A percentile compares a stretch with the other conserved stretches of the same genome.
phyloP scores from a whole-genome alignment of 2,329 filamentous ascomycete species.

The Penicillium palitans region DNA sequence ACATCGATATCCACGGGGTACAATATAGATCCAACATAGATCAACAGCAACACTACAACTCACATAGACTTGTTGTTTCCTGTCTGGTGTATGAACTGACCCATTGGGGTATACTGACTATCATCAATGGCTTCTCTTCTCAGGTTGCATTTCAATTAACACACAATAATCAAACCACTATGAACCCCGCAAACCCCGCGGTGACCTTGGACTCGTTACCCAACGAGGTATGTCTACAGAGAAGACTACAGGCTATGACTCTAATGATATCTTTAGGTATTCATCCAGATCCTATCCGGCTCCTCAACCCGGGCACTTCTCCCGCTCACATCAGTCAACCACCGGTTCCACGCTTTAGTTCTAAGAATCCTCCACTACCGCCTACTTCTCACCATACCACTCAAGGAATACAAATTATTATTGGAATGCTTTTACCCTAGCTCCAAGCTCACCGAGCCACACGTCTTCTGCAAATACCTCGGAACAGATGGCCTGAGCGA shows the following conservation, averaged over 20 bases:
- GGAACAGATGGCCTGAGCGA: slow-evolving; percentile 62
- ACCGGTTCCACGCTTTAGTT: slow-evolving; percentile 63
- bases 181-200: slow-evolving; percentile 13
- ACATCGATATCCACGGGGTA: background rate
- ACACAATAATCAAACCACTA: slow-evolving; percentile 1
- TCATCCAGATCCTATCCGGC: slow-evolving; percentile 52
- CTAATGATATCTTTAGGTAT: slow-evolving; percentile 43
- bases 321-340: slow-evolving; percentile 59
- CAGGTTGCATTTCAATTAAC: background rate
- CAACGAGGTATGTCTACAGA: slow-evolving; percentile 34
- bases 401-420: slow-evolving; percentile 66
- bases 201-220: slow-evolving; percentile 33
- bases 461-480: slow-evolving; percentile 67
- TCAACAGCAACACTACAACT: background rate
- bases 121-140: background rate
- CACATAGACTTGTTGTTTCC: background rate
- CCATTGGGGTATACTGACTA: background rate
- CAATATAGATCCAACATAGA: background rate
- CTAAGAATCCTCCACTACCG: slow-evolving; percentile 65
- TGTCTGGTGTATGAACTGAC: background rate
- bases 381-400: slow-evolving; percentile 58
- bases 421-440: slow-evolving; percentile 77
- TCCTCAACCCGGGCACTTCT: slow-evolving; percentile 57
- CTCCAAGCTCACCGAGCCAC: slow-evolving; percentile 67
- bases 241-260: background rate